Evolutionary conservation across 2,329 filamentous ascomycete species (phyloP).

Genomic region (Tolypocladium guangdongense): DNA sequence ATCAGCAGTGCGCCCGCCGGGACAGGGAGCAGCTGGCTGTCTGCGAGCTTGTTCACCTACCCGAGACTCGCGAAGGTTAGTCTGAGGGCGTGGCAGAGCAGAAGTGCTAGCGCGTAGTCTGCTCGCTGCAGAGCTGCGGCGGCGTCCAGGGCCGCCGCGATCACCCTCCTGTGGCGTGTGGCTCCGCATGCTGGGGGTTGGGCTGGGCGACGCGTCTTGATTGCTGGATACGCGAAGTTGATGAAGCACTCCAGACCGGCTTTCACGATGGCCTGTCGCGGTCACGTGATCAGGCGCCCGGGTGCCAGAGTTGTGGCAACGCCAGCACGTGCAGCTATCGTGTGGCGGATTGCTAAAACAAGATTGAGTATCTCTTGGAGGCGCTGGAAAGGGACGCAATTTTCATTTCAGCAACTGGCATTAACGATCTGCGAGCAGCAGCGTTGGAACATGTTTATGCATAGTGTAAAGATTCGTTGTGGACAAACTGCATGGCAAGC

Average conservation of each 20-base stretch:
- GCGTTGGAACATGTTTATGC: too few relatives aligned
- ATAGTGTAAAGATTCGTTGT: too few relatives aligned
- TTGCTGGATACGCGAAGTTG: not conserved
- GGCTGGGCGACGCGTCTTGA: constrained; percentile 1
- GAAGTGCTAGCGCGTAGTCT: constrained; percentile 26
- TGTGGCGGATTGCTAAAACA: too few relatives aligned
- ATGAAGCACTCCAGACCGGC: not conserved
- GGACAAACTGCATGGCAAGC: too few relatives aligned
- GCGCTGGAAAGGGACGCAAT: not conserved
- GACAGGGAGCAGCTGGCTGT: not conserved
- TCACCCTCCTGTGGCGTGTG: constrained; percentile 20
- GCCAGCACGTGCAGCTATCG: not conserved
- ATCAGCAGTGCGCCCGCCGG: not conserved
- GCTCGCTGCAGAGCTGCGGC: constrained; percentile 17
- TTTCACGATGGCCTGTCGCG: not conserved
- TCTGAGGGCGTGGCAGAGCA: constrained; percentile 23
- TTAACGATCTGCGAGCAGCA: not conserved
- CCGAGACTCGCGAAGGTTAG: constrained; percentile 24
- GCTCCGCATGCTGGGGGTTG: constrained; percentile 19
- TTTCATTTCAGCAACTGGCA: not conserved
- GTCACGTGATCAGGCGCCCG: not conserved
- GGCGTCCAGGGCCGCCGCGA: constrained; percentile 14
- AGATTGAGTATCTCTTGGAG: too few relatives aligned
- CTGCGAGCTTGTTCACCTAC: constrained; percentile 21
- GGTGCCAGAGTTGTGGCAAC: too few relatives aligned